phyloP scores from a whole-genome alignment of 257 asterid genomes.

The Solanum arcanum region DNA sequence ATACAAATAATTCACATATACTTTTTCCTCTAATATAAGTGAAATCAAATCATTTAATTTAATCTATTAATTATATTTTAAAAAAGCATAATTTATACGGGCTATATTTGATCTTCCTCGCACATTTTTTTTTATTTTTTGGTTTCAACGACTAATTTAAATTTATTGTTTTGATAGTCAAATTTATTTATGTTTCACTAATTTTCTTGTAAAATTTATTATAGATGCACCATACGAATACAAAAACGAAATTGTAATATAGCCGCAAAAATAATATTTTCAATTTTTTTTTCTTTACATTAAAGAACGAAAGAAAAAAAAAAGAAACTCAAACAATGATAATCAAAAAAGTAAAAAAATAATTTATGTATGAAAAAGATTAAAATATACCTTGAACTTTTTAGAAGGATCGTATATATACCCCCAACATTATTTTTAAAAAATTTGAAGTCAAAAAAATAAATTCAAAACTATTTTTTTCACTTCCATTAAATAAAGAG shows the following conservation, averaged over 20 bases:
- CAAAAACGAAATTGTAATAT: no score
- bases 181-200: not conserved
- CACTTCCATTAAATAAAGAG: no score
- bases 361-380: no score
- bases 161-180: not conserved
- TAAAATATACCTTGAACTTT: no score
- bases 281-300: not conserved
- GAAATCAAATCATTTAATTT: no score
- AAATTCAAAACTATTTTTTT: not conserved
- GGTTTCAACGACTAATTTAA: no score
- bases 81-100: no score
- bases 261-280: not conserved
- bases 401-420: not conserved
- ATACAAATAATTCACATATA: not conserved
- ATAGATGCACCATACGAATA: not conserved
- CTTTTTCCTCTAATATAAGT: not conserved
- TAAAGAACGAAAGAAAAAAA: no score
- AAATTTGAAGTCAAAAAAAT: not conserved
- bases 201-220: not conserved
- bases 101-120: no score
- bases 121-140: no score
- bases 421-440: not conserved
- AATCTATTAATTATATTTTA: not conserved
- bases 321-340: not conserved
- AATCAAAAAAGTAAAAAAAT: not conserved